Evolutionary conservation across 345 rosid species (phyloP).

Genomic region (Theobroma cacao): DNA sequence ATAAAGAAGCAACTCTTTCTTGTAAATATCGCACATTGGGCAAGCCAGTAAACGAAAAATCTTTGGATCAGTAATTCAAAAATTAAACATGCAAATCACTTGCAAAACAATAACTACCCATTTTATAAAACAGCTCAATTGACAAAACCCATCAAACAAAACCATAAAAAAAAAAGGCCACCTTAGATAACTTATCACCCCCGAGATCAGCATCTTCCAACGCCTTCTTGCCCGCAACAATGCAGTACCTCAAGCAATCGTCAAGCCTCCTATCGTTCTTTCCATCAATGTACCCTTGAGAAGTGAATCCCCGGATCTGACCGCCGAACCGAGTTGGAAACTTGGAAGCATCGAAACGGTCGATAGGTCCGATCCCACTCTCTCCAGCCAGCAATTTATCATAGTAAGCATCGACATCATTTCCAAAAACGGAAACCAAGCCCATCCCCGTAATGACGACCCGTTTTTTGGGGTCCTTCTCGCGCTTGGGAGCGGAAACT

Average conservation of each 20-base stretch:
- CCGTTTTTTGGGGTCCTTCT: slow-evolving; percentile 91
- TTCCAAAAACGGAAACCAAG: slow-evolving; percentile 88
- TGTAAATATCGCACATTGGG: background rate
- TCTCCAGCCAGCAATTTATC: slow-evolving; percentile 80
- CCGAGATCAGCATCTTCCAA: slow-evolving; percentile 87
- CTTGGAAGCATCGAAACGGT: slow-evolving; percentile 91
- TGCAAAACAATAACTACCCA: background rate
- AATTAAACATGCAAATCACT: background rate
- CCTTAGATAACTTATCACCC: slow-evolving; percentile 66
- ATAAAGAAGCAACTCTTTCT: background rate
- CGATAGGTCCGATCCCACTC: slow-evolving; percentile 87
- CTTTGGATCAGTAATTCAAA: background rate
- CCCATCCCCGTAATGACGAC: slow-evolving; percentile 97
- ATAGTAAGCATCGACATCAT: slow-evolving; percentile 81
- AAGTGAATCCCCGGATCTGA: slow-evolving; percentile 89
- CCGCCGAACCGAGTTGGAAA: slow-evolving; percentile 94
- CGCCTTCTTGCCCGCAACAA: slow-evolving; percentile 96
- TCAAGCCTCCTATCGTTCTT: slow-evolving; percentile 92
- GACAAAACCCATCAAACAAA: background rate
- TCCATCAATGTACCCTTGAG: slow-evolving; percentile 81
- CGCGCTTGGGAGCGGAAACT: slow-evolving; percentile 85
- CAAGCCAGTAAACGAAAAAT: background rate
- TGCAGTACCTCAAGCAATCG: slow-evolving; percentile 92
- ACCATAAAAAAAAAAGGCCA: slow-evolving; percentile 13
- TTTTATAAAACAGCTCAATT: background rate